Evolutionary conservation across 257 asterid genomes (phyloP), one percentile per base, ranked within the genome.

Genomic region (Primulina tabacum): DNA sequence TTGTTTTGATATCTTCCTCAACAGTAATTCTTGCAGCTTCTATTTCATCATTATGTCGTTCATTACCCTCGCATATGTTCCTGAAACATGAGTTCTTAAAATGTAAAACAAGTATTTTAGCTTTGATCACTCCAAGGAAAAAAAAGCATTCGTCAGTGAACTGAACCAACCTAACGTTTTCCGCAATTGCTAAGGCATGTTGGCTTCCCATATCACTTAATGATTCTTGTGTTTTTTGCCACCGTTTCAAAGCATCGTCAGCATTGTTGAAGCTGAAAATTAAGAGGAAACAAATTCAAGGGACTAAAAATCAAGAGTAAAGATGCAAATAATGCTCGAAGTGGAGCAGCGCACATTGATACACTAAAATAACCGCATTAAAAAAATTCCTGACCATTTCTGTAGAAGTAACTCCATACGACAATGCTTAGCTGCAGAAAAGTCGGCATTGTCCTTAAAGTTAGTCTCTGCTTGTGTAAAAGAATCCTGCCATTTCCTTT

Each of bases 401-500:
- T 89, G 95, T 71, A 82, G 50, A 65, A 91, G 83, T 50, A 79
- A 76, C 79, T 91, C 95, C 89, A 91, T 76, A 65, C 95, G 90
- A 78, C 96, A 85, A 82, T 89, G 95, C 84, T 91, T 91, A 68
- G 95, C 87, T 62, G 88, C 96, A 63, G 92, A 82, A 79, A 86
- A 85, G 65, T 85, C 90, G 21, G 92, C 87, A 86, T 65, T 82
- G 67, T 91, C 97, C 72, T 83, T 85, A 24, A 75, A 67, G 75
- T 71, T 80, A 62, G 60, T 77, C 62, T 85, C 92, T 16, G 93
- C 79, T 65, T 81, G 89, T 43, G 61, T 56, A 80, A 76, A 81
- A 73, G 80, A 83, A 78, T 91, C 97, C 81, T 87, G 84, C 95
- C 97, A 91, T 83, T 91, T 91, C 76, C 96, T 79, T 84, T 88